Base-by-base conservation (phyloP, 257 asterid genomes). In the Gynochthodes officinalis region DNA sequence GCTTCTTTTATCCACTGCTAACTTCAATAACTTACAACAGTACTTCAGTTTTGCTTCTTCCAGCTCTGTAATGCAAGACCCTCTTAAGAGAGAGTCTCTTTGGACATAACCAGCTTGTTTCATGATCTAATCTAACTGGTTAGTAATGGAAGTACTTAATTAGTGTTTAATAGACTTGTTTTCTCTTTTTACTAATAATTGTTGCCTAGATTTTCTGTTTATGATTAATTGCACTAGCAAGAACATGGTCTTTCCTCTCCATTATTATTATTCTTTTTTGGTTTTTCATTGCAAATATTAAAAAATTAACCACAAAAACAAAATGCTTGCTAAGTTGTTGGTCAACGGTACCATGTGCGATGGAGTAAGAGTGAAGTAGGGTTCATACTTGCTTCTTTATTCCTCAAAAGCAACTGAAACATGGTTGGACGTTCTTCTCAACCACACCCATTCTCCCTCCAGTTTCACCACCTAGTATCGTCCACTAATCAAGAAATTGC, bases 61-160 rank as follows among this genome's bases (percentile, higher is more conserved):
- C 49, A 77, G 85, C 68, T 61, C 71, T 64, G 88, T 84, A 42
- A 87, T 87, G 87, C 98, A 88, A 80, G 96, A 92, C 72, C 90
- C 98, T 69, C 89, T 87, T 73, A 92, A 90, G 87, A 84, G 94
- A 79, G 98, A 92, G 90, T 92, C 96, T 76, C 88, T 88, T 69
- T 89, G 96, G 96, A 85, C 94, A 67, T 83, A 66, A 57, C 23
- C 43, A 33, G 5, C 18, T 43, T n/a, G 14, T 71, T 16, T 46
- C 54, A 55, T 70, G 67, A 28, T 63, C 80, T 87, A 73, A 79
- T 66, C 57, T 46, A 84, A 21, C 62, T 40, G 30, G 28, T 42
- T 35, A 27, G 27, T 52, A 48, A 75, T 68, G 57, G 54, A 21
- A 57, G 27, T 42, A 25, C 46, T 61, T 43, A 18, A 33, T 62